phyloP scores from a whole-genome alignment of 2,329 filamentous ascomycete species.

The Neocucurbitaria cava region DNA sequence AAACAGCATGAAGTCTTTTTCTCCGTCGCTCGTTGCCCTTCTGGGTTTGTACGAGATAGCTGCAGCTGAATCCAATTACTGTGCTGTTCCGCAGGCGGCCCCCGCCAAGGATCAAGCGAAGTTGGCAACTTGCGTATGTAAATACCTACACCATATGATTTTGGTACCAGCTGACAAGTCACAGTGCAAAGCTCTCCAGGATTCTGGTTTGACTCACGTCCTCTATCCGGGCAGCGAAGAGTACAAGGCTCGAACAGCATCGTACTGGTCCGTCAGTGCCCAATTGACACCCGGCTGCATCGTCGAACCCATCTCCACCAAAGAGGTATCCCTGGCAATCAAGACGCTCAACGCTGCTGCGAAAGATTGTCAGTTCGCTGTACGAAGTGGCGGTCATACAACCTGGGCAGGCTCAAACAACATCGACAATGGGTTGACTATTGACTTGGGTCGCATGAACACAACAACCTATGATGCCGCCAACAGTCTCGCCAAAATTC shows the following conservation, averaged over 20 bases:
- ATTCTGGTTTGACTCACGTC: slow-evolving; percentile 20
- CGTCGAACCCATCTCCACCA: slow-evolving; percentile 34
- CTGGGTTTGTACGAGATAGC: slow-evolving; percentile 5
- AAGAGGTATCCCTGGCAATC: slow-evolving; percentile 30
- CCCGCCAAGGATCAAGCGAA: not conserved
- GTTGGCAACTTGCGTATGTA: slow-evolving; percentile 6
- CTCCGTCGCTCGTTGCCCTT: slow-evolving; percentile 3
- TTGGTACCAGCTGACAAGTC: slow-evolving; percentile 9
- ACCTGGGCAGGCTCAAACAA: slow-evolving; percentile 38
- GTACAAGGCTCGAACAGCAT: slow-evolving; percentile 23
- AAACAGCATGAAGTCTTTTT: slow-evolving; percentile 12
- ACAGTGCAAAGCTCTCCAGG: slow-evolving; percentile 26
- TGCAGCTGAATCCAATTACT: slow-evolving; percentile 3
- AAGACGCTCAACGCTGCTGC: slow-evolving; percentile 12
- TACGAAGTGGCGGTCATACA: slow-evolving; percentile 39
- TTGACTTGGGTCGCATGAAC: slow-evolving; percentile 38
- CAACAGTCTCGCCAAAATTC: slow-evolving; percentile 26
- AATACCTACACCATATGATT: not conserved
- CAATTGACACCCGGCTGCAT: slow-evolving; percentile 40
- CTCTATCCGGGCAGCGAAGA: slow-evolving; percentile 18
- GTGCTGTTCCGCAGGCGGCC: not conserved
- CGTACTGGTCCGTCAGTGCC: slow-evolving; percentile 36
- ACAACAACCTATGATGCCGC: slow-evolving; percentile 12
- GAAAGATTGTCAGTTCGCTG: slow-evolving; percentile 25
- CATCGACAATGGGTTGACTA: slow-evolving; percentile 34